Evolutionary conservation across 2,329 filamentous ascomycete genomes (phyloP).

Genomic region (Fusarium compactum): DNA sequence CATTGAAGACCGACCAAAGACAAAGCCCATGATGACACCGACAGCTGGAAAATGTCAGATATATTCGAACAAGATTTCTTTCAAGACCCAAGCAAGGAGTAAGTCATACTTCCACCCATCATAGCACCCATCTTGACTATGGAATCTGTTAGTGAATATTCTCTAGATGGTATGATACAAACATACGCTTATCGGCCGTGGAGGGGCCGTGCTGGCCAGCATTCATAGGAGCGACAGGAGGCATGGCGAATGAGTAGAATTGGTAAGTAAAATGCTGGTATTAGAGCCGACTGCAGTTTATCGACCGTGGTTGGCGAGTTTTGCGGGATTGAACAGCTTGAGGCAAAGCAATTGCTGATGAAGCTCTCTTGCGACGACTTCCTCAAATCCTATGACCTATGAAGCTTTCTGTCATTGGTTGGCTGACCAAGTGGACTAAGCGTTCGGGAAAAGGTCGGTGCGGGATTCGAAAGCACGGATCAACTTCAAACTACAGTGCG

Average conservation of each 20-base stretch:
- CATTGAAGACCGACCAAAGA: slow-evolving; percentile 76
- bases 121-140: slow-evolving; percentile 90
- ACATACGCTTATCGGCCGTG: slow-evolving; percentile 66
- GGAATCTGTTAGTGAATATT: slow-evolving; percentile 35
- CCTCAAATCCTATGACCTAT: slow-evolving; percentile 32
- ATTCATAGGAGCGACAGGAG: slow-evolving; percentile 56
- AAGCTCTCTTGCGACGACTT: slow-evolving; percentile 39
- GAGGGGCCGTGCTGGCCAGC: slow-evolving; percentile 62
- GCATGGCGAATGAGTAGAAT: slow-evolving; percentile 48
- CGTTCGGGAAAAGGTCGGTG: slow-evolving; percentile 48
- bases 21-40: slow-evolving; percentile 96
- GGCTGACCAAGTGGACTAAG: background rate
- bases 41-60: slow-evolving; percentile 74
- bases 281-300: background rate
- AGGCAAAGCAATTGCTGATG: slow-evolving; percentile 29
- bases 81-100: background rate
- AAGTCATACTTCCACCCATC: slow-evolving; percentile 93
- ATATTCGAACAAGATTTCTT: background rate
- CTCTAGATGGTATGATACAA: slow-evolving; percentile 15
- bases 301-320: slow-evolving; percentile 3
- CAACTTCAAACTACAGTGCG: slow-evolving; percentile 25
- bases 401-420: slow-evolving; percentile 45
- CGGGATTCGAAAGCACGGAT: slow-evolving; percentile 24
- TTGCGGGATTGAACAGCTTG: slow-evolving; percentile 8
- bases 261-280: background rate